A percentile compares a stretch with the other conserved stretches of the same genome.
Conservation (phyloP, 139 green algal genomes). For the Pleodorina starrii region DNA sequence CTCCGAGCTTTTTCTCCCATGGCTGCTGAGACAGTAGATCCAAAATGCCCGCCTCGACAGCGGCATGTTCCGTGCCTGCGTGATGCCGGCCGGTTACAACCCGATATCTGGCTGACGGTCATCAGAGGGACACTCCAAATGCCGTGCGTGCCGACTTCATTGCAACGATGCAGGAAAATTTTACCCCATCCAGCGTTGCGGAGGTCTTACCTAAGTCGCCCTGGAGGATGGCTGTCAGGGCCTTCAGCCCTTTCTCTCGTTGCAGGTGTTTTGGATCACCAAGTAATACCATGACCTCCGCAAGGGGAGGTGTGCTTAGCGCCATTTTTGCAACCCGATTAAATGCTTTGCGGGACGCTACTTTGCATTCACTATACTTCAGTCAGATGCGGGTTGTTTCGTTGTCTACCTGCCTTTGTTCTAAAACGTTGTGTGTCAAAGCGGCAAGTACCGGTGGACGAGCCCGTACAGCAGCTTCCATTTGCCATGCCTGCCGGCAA, state of each 20-base stretch:
- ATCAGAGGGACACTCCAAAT: no score
- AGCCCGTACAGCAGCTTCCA: no score
- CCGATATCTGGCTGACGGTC: no score
- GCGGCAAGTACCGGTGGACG: no score
- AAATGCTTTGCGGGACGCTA: no score
- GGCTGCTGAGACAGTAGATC: background rate
- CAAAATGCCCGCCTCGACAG: slow-evolving; percentile 22
- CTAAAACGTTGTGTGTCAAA: no score
- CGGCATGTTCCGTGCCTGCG: background rate
- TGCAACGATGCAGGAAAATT: background rate
- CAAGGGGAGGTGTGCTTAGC: slow-evolving; percentile 2
- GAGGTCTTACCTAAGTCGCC: background rate
- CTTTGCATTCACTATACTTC: no score
- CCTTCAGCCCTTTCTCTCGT: slow-evolving; percentile 9
- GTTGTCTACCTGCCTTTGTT: no score
- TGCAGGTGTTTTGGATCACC: slow-evolving; percentile 34
- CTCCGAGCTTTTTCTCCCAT: slow-evolving; percentile 49
- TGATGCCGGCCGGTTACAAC: background rate
- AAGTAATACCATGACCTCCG: background rate
- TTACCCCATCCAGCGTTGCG: background rate
- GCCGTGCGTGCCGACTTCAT: no score
- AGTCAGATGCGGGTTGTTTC: no score
- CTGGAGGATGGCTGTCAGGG: background rate
- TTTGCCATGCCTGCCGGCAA: no score
- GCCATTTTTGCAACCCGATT: no score